phyloP scores from a whole-genome alignment of 805 yeast genomes.

The Yamadazyma paraphyllophila region DNA sequence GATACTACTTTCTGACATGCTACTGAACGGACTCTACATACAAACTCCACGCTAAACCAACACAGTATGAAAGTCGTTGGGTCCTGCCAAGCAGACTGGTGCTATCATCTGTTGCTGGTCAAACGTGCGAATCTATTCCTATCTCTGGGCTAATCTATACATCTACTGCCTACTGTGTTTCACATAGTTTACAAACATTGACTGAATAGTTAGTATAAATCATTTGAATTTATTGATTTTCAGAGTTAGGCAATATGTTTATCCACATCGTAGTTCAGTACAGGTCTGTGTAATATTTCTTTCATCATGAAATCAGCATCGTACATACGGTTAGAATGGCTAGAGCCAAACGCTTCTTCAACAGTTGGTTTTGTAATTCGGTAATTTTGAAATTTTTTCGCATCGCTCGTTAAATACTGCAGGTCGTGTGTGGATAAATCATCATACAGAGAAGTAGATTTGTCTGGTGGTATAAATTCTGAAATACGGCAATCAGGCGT shows the following conservation, averaged over 20 bases:
- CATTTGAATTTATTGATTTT: slow-evolving; percentile 1
- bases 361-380: too few species aligned
- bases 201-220: slow-evolving; percentile 13
- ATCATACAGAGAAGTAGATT: background rate
- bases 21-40: too few species aligned
- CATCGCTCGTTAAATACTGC: slow-evolving; percentile 2
- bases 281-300: slow-evolving; percentile 20
- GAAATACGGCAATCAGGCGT: too few species aligned
- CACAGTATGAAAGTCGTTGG: too few species aligned
- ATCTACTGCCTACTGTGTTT: background rate
- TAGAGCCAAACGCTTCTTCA: too few species aligned
- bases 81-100: too few species aligned
- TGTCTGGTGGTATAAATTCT: too few species aligned
- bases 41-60: too few species aligned
- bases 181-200: background rate
- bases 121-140: background rate
- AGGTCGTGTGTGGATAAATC: slow-evolving; percentile 3
- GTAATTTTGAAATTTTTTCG: background rate
- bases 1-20: too few species aligned
- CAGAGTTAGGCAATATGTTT: slow-evolving; percentile 19
- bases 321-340: background rate
- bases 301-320: slow-evolving; percentile 14
- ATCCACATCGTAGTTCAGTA: slow-evolving; percentile 18
- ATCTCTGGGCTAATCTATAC: background rate
- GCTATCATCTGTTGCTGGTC: too few species aligned